Evolutionary conservation across 192 early-diverging fungal species (phyloP).

Genomic region (Coemansia sp.): DNA sequence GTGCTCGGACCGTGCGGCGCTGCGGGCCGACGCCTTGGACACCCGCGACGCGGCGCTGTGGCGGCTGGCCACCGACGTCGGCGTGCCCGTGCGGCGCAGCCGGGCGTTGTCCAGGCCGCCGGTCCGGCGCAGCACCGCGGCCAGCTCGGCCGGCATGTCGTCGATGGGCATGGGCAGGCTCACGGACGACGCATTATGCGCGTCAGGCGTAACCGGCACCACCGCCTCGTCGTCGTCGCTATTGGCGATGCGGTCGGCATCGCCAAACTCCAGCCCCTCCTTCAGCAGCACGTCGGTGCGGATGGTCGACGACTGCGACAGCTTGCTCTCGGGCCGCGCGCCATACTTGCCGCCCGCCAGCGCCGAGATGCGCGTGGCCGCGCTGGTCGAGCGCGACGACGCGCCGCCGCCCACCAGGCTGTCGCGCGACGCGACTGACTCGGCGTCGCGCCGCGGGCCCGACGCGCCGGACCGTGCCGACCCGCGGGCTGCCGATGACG

Average conservation of each 20-base stretch:
- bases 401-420: constrained; percentile 47
- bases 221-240: constrained; percentile 32
- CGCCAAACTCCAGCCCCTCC: constrained; percentile 39
- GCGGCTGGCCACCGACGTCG: constrained; percentile 6
- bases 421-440: constrained; percentile 31
- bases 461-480: background rate
- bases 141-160: constrained; percentile 45
- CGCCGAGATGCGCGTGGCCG: constrained; percentile 36
- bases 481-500: background rate
- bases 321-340: constrained; percentile 22
- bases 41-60: constrained; percentile 4
- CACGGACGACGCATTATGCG: constrained; percentile 29
- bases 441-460: constrained; percentile 10
- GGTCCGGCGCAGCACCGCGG: constrained; percentile 42
- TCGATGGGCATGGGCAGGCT: constrained; percentile 42
- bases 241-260: constrained; percentile 23
- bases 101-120: constrained; percentile 28
- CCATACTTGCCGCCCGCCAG: constrained; percentile 25
- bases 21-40: background rate
- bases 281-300: constrained; percentile 40
- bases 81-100: constrained; percentile 30
- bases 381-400: constrained; percentile 41
- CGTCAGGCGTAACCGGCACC: constrained; percentile 22
- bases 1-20: background rate
- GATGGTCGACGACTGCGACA: constrained; percentile 43